phyloP scores from a whole-genome alignment of 768 basidiomycete species.

The Mycena rosella region DNA sequence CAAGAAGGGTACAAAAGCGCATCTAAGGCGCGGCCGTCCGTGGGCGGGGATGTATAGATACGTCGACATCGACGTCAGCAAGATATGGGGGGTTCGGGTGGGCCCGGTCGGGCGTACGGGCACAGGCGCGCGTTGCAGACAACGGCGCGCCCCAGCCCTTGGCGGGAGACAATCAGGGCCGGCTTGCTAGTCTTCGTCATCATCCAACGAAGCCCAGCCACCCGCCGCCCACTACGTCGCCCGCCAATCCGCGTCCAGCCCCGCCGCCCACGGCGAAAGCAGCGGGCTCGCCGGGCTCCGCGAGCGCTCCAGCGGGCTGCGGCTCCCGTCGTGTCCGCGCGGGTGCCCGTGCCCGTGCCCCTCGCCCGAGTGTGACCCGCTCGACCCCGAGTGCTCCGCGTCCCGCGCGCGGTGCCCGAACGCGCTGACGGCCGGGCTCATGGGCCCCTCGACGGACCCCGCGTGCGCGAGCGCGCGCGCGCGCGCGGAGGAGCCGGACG shows the following conservation, averaged over 20 bases:
- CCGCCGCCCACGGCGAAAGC: conserved; percentile 34
- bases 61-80: too few relatives aligned
- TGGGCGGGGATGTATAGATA: too few relatives aligned
- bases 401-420: conserved; percentile 26
- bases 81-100: neutral
- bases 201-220: too few relatives aligned
- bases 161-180: neutral
- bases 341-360: conserved; percentile 22
- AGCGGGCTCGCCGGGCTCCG: conserved; percentile 28
- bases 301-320: neutral
- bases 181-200: too few relatives aligned
- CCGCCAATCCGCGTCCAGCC: conserved; percentile 35
- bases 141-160: conserved; percentile 13
- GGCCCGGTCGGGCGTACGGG: neutral
- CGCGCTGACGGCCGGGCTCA: conserved; percentile 34
- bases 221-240: too few relatives aligned
- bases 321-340: neutral
- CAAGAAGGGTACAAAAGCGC: too few relatives aligned
- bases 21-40: conserved; percentile 1
- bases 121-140: too few relatives aligned
- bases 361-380: conserved; percentile 13
- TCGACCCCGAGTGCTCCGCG: conserved; percentile 26
- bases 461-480: conserved; percentile 19
- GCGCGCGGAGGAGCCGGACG: conserved; percentile 30
- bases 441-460: conserved; percentile 30